Base-by-base conservation (phyloP, 805 yeast genomes). In the Yarrowia porcina region DNA sequence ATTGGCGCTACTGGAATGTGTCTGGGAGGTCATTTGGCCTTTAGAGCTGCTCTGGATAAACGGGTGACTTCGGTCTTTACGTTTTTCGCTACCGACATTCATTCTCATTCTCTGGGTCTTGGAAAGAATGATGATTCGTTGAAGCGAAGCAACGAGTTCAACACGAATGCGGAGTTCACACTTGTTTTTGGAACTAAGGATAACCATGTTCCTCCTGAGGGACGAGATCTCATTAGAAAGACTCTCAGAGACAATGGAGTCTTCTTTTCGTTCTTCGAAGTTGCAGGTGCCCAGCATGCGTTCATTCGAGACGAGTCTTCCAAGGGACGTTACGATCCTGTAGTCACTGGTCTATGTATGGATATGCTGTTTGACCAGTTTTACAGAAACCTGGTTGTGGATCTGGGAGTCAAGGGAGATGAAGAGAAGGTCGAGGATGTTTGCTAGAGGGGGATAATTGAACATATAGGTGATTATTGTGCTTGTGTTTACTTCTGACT, bases 1-100 rank as follows among this genome's bases (percentile, higher is more conserved):
- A 82, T 87, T 67, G 94, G 94, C 36, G 86, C 91, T 47, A 87
- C 93, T 2, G 96, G 94, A 18, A 89, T 89, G 94, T 89, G 96
- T 72, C 80, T 88, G 36, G 94, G 94, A 20, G 96, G 94, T 1
- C 94, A 88, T 71, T 76, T 88, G 68, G 93, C 94, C 0, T 87
- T 81, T 75, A 78, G 96, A 67, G 79, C 85, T 2, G 84, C 86
- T 2, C 77, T 87, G 67, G 90, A 88, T 69, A 76, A 79, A 36
- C 75, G 90, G 64, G 83, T 88, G 47, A 75, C 77, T 12, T 90
- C 92, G 17, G 80, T 86, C 11, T 88, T 87, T 18, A 84, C 91
- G 65, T 88, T 87, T 75, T 88, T 88, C 75, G 89, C 90, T 13
- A 88, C 96, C 6, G 94, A 88, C 69, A 85, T 89, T 70, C 94